Conservation (phyloP, 2,329 filamentous ascomycete species). For the Ascochyta koolunga region DNA sequence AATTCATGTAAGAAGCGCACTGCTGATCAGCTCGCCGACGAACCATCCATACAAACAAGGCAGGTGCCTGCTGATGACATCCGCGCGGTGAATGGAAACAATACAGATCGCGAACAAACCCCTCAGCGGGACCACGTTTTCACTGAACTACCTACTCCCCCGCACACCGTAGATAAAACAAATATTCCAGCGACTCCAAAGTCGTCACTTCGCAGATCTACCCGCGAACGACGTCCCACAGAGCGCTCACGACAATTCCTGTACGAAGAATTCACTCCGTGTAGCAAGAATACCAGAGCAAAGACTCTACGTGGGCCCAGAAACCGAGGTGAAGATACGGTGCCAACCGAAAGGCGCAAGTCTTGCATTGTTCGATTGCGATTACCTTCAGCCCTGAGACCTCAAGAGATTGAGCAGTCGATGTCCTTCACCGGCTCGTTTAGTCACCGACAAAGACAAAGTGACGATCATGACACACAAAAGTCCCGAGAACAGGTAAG, state of each 20-base stretch:
- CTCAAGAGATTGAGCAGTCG: background rate
- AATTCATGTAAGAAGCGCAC: background rate
- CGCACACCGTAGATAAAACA: background rate
- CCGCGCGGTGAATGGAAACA: background rate
- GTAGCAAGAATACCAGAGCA: background rate
- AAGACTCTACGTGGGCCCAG: background rate
- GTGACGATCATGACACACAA: background rate
- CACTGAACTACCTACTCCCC: background rate
- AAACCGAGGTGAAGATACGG: background rate
- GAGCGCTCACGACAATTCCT: background rate
- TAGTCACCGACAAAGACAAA: background rate
- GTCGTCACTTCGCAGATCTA: slow-evolving; percentile 2
- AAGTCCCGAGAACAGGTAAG: background rate
- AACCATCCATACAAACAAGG: background rate
- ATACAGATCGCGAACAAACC: slow-evolving; percentile 1
- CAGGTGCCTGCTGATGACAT: background rate
- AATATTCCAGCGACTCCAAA: background rate
- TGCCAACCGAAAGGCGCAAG: background rate
- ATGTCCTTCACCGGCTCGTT: slow-evolving; percentile 9
- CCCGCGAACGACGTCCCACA: slow-evolving; percentile 1
- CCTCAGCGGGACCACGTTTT: background rate
- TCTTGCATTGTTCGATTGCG: slow-evolving; percentile 3
- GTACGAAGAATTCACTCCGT: background rate
- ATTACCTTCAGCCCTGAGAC: background rate
- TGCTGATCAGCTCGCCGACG: background rate